phyloP scores from a whole-genome alignment of 306 rosid genomes.

The Cicer chorassanicum region DNA sequence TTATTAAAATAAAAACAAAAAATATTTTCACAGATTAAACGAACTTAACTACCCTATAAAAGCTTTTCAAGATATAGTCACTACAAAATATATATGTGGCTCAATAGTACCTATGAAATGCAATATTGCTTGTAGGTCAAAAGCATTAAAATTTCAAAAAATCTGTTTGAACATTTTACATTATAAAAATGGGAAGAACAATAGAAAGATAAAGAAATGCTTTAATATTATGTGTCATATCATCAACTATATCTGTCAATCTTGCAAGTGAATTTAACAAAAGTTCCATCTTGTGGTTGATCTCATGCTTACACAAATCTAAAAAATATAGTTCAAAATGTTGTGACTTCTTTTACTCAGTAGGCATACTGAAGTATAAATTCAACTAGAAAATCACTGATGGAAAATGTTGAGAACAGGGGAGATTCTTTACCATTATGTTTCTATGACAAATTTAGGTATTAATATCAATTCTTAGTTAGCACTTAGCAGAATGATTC shows the following conservation, averaged over 20 bases:
- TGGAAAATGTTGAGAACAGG: not conserved
- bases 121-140: not conserved
- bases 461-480: conserved; percentile 6
- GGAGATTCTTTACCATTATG: not conserved
- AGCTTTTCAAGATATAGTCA: too few relatives aligned
- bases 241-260: not conserved
- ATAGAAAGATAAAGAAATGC: not conserved
- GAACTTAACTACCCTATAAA: too few relatives aligned
- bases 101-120: not conserved
- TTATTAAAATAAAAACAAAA: too few relatives aligned
- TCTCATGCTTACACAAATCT: not conserved
- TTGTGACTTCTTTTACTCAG: not conserved
- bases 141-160: not conserved
- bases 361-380: not conserved
- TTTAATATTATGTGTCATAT: not conserved
- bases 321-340: not conserved
- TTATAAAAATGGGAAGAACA: not conserved
- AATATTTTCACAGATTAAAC: too few relatives aligned
- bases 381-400: conserved; percentile 16
- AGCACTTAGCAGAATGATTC: not conserved
- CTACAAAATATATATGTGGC: not conserved
- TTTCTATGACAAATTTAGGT: not conserved
- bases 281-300: conserved; percentile 9
- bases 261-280: conserved; percentile 5
- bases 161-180: not conserved